Percentiles rank a stretch among this genome's conserved stretches.
Conservation (phyloP, 352 stramenopile genomes). For the Globisporangium polare region DNA sequence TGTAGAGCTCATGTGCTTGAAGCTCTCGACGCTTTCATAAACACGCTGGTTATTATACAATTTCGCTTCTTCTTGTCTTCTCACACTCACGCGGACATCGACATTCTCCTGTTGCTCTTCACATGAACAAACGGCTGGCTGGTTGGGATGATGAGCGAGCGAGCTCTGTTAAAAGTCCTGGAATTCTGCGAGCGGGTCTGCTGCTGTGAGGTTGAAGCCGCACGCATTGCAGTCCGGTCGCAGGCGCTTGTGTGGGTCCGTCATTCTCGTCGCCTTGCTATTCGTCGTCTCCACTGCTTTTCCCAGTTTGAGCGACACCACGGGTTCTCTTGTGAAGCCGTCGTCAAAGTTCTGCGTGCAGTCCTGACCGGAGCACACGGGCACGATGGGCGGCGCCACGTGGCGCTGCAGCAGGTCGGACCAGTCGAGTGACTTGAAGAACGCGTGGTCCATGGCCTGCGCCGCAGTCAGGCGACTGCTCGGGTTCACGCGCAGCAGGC, state of each 20-base stretch:
- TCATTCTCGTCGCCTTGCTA: background rate
- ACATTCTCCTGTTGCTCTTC: too few relatives aligned
- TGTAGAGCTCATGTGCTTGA: too few relatives aligned
- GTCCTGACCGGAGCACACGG: constrained; percentile 45
- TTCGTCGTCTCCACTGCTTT: background rate
- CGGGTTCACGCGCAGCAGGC: constrained; percentile 46
- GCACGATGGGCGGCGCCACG: constrained; percentile 59
- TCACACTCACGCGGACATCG: background rate
- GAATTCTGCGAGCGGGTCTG: constrained; percentile 7
- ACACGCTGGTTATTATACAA: background rate
- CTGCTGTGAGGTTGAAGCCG: constrained; percentile 1
- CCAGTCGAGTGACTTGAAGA: constrained; percentile 75
- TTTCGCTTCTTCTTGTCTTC: background rate
- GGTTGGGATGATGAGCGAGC: too few relatives aligned
- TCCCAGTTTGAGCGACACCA: constrained; percentile 31
- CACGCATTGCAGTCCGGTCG: constrained; percentile 1
- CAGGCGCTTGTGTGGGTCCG: constrained; percentile 3
- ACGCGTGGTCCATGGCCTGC: constrained; percentile 69
- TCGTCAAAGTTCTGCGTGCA: constrained; percentile 85
- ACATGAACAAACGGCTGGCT: too few relatives aligned
- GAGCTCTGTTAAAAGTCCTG: constrained; percentile 5
- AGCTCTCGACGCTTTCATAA: too few relatives aligned
- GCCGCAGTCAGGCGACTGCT: constrained; percentile 42
- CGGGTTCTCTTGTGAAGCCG: constrained; percentile 67
- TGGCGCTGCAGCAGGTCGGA: constrained; percentile 58